phyloP scores from a whole-genome alignment of 163 green algal species.

The Prototheca wickerhamii region DNA sequence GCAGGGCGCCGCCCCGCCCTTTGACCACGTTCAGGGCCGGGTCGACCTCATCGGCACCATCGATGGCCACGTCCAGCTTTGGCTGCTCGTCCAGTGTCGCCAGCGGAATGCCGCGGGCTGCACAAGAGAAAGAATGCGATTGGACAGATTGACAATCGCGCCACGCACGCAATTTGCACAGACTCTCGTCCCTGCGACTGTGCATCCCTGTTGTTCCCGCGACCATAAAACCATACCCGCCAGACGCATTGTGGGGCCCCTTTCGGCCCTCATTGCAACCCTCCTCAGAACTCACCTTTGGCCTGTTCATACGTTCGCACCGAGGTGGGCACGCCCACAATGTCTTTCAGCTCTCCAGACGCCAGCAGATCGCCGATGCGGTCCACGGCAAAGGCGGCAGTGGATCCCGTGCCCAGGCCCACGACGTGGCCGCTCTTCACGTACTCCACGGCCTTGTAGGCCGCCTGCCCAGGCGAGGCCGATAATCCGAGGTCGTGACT shows the following conservation, averaged over 20 bases:
- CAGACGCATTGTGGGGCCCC: no score
- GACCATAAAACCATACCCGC: no score
- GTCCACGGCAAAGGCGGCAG: constrained; percentile 85
- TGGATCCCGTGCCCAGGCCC: constrained; percentile 95
- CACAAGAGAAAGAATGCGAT: not conserved
- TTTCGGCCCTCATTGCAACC: not conserved
- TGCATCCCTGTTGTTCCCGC: no score
- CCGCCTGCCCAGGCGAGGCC: constrained; percentile 64
- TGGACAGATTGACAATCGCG: no score
- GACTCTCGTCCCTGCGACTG: no score
- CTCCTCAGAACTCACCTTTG: constrained; percentile 25
- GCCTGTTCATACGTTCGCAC: constrained; percentile 78
- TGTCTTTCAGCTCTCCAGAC: constrained; percentile 87
- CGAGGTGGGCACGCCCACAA: constrained; percentile 92
- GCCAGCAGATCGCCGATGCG: constrained; percentile 91
- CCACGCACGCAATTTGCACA: no score
- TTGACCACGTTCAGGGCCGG: constrained; percentile 96
- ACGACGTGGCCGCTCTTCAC: constrained; percentile 92
- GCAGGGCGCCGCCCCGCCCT: constrained; percentile 89
- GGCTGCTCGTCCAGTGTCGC: constrained; percentile 92
- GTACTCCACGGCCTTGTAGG: constrained; percentile 93
- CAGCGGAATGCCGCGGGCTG: constrained; percentile 86
- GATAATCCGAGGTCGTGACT: no score
- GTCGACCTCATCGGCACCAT: constrained; percentile 97
- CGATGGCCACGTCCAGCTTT: constrained; percentile 94